Evolutionary conservation across 208 protist genomes (phyloP).

Genomic region (Leishmania major): DNA sequence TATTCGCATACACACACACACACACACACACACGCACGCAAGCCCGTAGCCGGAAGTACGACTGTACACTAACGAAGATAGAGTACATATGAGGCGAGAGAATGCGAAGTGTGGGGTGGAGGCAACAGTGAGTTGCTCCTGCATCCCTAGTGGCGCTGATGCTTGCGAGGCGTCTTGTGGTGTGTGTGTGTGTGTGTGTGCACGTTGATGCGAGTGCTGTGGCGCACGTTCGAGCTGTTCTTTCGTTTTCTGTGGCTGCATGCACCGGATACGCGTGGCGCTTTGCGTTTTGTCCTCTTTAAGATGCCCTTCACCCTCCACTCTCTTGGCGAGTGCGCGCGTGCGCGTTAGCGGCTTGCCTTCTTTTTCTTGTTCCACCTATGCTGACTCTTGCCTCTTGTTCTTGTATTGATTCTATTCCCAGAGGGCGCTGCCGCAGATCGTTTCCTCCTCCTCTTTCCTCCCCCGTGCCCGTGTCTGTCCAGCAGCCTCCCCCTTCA

Average conservation of each 20-base stretch:
- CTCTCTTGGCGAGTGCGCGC: not conserved
- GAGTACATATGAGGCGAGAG: not conserved
- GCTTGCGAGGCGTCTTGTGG: not conserved
- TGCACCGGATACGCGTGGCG: not conserved
- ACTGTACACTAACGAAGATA: not conserved
- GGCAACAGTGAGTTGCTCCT: not conserved
- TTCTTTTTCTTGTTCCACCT: not conserved
- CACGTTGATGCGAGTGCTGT: not conserved
- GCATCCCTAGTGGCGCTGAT: not conserved
- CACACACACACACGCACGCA: not conserved
- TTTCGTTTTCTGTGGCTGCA: not conserved
- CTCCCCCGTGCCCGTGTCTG: not conserved
- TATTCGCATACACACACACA: not conserved
- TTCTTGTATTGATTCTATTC: not conserved
- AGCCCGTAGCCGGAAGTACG: not conserved
- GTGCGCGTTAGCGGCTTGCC: too few species aligned
- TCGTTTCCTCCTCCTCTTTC: not conserved
- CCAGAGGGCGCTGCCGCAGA: not conserved
- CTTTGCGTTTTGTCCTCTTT: not conserved
- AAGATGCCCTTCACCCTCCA: not conserved
- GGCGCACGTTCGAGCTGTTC: not conserved
- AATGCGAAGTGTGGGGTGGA: not conserved
- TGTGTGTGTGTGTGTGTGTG: not conserved
- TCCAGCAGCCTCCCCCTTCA: not conserved
- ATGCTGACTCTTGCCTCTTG: not conserved